phyloP scores from a whole-genome alignment of 2,329 filamentous ascomycete genomes.

The Nemania sp. region DNA sequence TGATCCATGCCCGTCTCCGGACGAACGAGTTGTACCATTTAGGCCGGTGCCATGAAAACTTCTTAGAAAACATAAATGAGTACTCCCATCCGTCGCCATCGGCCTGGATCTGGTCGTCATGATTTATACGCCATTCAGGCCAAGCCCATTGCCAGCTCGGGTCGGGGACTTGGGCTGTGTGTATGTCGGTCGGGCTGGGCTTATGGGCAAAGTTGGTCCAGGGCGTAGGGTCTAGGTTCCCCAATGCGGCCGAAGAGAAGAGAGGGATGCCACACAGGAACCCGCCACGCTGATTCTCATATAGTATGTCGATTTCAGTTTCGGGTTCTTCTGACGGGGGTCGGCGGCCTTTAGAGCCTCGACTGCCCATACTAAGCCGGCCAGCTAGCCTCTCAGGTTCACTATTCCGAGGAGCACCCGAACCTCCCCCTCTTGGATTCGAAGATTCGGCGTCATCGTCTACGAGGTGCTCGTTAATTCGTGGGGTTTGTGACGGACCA shows the following conservation, averaged over 20 bases:
- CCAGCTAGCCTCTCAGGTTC: slow-evolving; percentile 23
- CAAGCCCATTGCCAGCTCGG: slow-evolving; percentile 93
- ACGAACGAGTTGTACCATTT: slow-evolving; percentile 97
- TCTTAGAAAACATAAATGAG: slow-evolving; percentile 83
- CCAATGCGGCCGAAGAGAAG: slow-evolving; percentile 88
- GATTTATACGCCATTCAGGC: slow-evolving; percentile 72
- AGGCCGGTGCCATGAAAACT: slow-evolving; percentile 87
- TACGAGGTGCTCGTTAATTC: slow-evolving; percentile 25
- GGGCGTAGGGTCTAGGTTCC: slow-evolving; percentile 84
- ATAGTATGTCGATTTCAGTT: slow-evolving; percentile 84
- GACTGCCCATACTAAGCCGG: slow-evolving; percentile 6
- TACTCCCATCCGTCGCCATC: slow-evolving; percentile 98
- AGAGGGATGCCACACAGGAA: slow-evolving; percentile 90
- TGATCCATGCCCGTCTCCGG: slow-evolving; percentile 87
- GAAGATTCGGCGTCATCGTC: slow-evolving; percentile 24
- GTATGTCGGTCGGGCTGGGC: slow-evolving; percentile 74
- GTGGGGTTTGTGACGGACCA: slow-evolving; percentile 37
- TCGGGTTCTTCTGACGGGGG: slow-evolving; percentile 52
- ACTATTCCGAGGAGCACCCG: not conserved
- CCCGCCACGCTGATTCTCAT: slow-evolving; percentile 93
- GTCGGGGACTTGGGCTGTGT: slow-evolving; percentile 91
- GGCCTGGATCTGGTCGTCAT: slow-evolving; percentile 75
- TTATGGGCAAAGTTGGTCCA: slow-evolving; percentile 82
- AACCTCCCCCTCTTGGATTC: slow-evolving; percentile 12
- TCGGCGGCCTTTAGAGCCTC: slow-evolving; percentile 15